A percentile compares a stretch with the other conserved stretches of the same genome.
These are phyloP conservation scores for Trypanosoma caninum DNA, from an alignment of 208 protist genomes.

Conservation along the genomic window DNA sequence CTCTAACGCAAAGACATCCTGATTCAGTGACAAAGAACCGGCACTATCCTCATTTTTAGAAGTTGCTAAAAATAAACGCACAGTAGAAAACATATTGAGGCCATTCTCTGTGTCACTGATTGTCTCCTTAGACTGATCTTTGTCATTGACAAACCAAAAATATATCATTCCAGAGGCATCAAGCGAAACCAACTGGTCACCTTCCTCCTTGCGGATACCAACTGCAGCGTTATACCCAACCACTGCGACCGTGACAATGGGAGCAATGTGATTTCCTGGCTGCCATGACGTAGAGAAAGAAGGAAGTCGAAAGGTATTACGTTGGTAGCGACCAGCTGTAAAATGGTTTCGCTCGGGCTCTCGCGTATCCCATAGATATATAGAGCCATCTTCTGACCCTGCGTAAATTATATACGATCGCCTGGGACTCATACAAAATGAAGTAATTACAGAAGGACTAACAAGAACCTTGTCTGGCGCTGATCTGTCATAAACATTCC, in stretches of 20 bases:
- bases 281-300: conserved; percentile 78
- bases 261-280: conserved; percentile 49
- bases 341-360: conserved; percentile 75
- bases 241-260: conserved; percentile 50
- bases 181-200: conserved; percentile 73
- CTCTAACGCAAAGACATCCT: conserved; percentile 40
- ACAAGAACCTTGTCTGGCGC: conserved; percentile 66
- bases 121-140: conserved; percentile 25
- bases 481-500: conserved; percentile 60
- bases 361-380: conserved; percentile 72
- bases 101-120: conserved; percentile 64
- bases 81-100: conserved; percentile 47
- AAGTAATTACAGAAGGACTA: conserved; percentile 41
- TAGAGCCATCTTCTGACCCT: conserved; percentile 62
- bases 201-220: conserved; percentile 43
- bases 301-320: conserved; percentile 45
- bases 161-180: conserved; percentile 42
- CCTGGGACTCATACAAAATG: conserved; percentile 54
- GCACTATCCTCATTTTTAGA: conserved; percentile 23
- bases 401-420: conserved; percentile 65
- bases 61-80: conserved; percentile 42
- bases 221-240: conserved; percentile 60
- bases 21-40: conserved; percentile 2
- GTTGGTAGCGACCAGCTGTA: conserved; percentile 42
- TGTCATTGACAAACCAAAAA: conserved; percentile 74